These are phyloP conservation scores for Malus hybrid DNA, from an alignment of 331 rosid species.

Conservation along the genomic window DNA sequence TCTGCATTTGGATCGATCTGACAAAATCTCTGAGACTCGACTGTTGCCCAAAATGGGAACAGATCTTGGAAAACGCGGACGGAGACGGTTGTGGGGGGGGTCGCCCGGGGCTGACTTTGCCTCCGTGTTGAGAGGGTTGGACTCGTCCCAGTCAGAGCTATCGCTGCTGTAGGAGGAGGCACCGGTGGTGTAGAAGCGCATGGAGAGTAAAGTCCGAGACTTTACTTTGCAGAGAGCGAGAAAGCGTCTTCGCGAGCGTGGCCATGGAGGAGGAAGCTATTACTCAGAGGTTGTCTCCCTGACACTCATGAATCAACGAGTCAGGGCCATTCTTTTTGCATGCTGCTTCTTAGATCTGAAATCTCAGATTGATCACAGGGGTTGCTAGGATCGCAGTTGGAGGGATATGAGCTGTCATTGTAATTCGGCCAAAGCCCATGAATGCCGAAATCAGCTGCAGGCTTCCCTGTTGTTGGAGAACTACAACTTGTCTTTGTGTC, in stretches of 20 bases:
- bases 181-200: neutral
- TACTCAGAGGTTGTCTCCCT: neutral
- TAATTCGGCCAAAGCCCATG: conserved; percentile 70
- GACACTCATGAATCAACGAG: no score
- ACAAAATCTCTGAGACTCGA: no score
- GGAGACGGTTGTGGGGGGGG: conserved; percentile 12
- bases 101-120: conserved; percentile 5
- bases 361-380: conserved; percentile 29
- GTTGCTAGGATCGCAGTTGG: conserved; percentile 34
- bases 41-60: no score
- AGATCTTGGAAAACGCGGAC: neutral
- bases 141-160: conserved; percentile 26
- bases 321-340: conserved; percentile 56
- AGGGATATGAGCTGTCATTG: conserved; percentile 40
- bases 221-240: conserved; percentile 35
- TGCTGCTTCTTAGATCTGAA: conserved; percentile 30
- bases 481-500: conserved; percentile 52
- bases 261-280: conserved; percentile 38
- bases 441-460: conserved; percentile 43
- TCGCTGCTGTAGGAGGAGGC: conserved; percentile 23
- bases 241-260: conserved; percentile 42
- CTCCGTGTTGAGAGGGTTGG: conserved; percentile 3
- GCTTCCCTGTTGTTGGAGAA: conserved; percentile 51
- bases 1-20: no score
- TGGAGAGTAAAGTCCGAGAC: neutral